These are phyloP conservation scores for Hemileccinum impolitum DNA, from an alignment of 768 basidiomycete species.

Conservation along the genomic window DNA sequence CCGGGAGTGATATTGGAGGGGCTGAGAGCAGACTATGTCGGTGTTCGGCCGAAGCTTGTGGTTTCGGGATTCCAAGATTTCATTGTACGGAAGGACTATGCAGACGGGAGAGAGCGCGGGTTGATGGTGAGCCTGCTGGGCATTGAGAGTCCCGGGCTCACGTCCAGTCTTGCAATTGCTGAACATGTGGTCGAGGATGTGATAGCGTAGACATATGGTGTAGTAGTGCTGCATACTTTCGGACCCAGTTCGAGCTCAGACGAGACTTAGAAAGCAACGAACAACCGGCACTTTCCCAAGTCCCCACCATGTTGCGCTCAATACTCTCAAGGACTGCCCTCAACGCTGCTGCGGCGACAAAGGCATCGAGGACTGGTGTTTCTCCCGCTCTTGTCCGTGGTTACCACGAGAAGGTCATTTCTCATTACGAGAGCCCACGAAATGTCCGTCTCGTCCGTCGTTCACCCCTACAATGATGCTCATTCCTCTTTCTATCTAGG, in stretches of 20 bases:
- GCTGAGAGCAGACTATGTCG: constrained; percentile 78
- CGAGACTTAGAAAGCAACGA: constrained; percentile 6
- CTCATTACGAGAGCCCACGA: constrained; percentile 95
- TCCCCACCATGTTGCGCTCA: constrained; percentile 67
- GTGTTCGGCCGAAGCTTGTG: constrained; percentile 85
- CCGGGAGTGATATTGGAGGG: constrained; percentile 58
- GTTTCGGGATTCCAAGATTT: constrained; percentile 88
- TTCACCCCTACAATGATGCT: constrained; percentile 47
- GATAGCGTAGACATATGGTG: not conserved
- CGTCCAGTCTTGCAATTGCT: constrained; percentile 81
- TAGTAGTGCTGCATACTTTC: not conserved
- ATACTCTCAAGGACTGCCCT: constrained; percentile 50
- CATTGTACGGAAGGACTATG: constrained; percentile 62
- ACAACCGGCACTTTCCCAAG: constrained; percentile 21
- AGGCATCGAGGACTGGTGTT: constrained; percentile 35
- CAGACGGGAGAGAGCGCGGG: constrained; percentile 32
- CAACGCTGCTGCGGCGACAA: constrained; percentile 42
- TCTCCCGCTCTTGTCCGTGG: constrained; percentile 59
- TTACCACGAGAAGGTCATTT: constrained; percentile 96
- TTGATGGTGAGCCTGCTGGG: constrained; percentile 81
- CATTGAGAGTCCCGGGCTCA: constrained; percentile 92
- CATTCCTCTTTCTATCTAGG: constrained; percentile 52
- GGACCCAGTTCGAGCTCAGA: constrained; percentile 23
- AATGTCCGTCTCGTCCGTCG: constrained; percentile 63
- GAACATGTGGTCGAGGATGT: constrained; percentile 73